Conservation (phyloP, 1,284 basidiomycete genomes). For the Cronartium ribicola region DNA sequence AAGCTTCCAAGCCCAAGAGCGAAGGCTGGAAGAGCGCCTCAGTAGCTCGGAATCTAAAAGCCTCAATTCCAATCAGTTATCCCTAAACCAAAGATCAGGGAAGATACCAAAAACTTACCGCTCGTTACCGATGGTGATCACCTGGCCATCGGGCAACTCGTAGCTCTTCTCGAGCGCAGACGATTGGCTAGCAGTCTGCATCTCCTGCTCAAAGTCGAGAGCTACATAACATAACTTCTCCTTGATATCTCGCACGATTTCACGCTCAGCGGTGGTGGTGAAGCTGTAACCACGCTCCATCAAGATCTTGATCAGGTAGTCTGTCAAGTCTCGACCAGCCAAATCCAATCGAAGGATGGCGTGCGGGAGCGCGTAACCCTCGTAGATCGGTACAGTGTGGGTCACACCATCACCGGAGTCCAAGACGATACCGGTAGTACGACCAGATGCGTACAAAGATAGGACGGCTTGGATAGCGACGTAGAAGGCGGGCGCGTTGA, state of each 20-base stretch:
- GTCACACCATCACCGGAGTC: slow-evolving; percentile 92
- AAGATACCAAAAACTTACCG: slow-evolving; percentile 56
- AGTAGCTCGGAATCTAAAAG: slow-evolving; percentile 78
- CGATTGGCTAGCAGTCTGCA: slow-evolving; percentile 85
- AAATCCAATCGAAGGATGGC: slow-evolving; percentile 91
- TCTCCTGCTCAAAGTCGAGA: slow-evolving; percentile 92
- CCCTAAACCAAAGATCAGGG: neutral
- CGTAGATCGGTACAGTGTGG: slow-evolving; percentile 91
- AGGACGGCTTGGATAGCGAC: slow-evolving; percentile 89
- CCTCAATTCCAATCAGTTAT: slow-evolving; percentile 15
- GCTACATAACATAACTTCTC: slow-evolving; percentile 98
- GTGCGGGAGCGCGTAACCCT: slow-evolving; percentile 90
- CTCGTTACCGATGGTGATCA: slow-evolving; percentile 94
- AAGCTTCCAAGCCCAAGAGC: slow-evolving; percentile 84
- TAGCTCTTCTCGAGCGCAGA: slow-evolving; percentile 91
- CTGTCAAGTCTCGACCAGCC: slow-evolving; percentile 90
- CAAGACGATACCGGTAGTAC: slow-evolving; percentile 85
- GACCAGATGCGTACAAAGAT: slow-evolving; percentile 86
- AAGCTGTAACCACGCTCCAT: slow-evolving; percentile 92
- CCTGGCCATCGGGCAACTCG: slow-evolving; percentile 92
- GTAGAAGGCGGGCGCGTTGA: slow-evolving; percentile 90
- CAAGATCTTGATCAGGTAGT: slow-evolving; percentile 85
- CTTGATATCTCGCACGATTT: slow-evolving; percentile 97
- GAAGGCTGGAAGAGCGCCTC: slow-evolving; percentile 96
- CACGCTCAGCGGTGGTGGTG: slow-evolving; percentile 85